phyloP scores from a whole-genome alignment of 352 stramenopile genomes.

The Globisporangium lucens region DNA sequence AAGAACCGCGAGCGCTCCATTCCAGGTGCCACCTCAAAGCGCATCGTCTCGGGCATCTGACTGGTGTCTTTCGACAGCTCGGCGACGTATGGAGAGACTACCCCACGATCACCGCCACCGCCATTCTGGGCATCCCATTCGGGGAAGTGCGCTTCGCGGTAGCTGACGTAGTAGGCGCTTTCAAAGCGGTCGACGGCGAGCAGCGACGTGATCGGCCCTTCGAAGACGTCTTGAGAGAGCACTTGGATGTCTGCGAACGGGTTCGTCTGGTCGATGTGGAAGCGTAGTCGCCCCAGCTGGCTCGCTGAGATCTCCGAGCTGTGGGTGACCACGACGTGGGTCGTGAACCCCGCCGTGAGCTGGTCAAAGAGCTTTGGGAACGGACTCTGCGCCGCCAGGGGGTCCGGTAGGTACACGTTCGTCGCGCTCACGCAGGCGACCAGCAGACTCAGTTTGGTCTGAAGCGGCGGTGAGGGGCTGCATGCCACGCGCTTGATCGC shows the following conservation, averaged over 20 bases:
- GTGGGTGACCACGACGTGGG: slow-evolving; percentile 60
- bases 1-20: slow-evolving; percentile 62
- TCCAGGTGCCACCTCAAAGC: slow-evolving; percentile 42
- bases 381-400: slow-evolving; percentile 27
- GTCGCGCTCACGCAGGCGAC: slow-evolving; percentile 51
- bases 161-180: slow-evolving; percentile 49
- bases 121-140: slow-evolving; percentile 29
- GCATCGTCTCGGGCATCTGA: slow-evolving; percentile 27
- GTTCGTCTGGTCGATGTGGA: slow-evolving; percentile 62
- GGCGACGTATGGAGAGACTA: slow-evolving; percentile 24
- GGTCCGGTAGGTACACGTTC: slow-evolving; percentile 55
- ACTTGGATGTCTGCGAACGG: slow-evolving; percentile 72
- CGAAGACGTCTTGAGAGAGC: slow-evolving; percentile 59
- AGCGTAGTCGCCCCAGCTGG: slow-evolving; percentile 50
- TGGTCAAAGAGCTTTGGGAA: slow-evolving; percentile 74
- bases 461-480: slow-evolving; percentile 12
- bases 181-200: slow-evolving; percentile 59
- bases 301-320: slow-evolving; percentile 35
- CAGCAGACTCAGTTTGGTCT: slow-evolving; percentile 43
- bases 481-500: slow-evolving; percentile 31
- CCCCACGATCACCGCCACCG: slow-evolving; percentile 1
- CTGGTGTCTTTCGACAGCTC: slow-evolving; percentile 17
- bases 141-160: slow-evolving; percentile 44
- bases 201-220: slow-evolving; percentile 49
- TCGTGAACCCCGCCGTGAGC: slow-evolving; percentile 59